phyloP scores from a whole-genome alignment of 495 filamentous ascomycete genomes.

The Hypoxylon fragiforme region DNA sequence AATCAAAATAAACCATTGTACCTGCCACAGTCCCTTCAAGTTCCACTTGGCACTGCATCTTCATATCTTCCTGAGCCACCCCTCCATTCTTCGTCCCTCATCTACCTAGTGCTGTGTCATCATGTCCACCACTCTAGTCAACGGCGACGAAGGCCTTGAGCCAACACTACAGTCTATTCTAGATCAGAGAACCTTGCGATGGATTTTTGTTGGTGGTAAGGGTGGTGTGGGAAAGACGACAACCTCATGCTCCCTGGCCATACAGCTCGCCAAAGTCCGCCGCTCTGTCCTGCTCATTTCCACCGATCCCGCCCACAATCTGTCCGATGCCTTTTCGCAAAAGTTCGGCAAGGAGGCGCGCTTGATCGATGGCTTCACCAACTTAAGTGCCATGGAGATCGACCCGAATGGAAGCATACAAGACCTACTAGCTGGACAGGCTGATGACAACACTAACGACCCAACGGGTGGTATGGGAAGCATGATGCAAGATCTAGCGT shows the following conservation, averaged over 20 bases:
- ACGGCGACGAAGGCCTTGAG: slow-evolving; percentile 76
- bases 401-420: slow-evolving; percentile 98
- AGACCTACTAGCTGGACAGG: slow-evolving; percentile 82
- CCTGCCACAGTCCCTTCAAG: too few species aligned
- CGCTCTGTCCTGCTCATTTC: slow-evolving; percentile 96
- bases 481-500: slow-evolving; percentile 70
- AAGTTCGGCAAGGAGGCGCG: slow-evolving; percentile 99
- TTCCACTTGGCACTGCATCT: too few species aligned
- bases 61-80: slow-evolving; percentile 22
- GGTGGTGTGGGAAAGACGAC: slow-evolving; percentile 99
- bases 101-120: slow-evolving; percentile 1
- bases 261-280: slow-evolving; percentile 95
- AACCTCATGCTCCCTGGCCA: slow-evolving; percentile 95
- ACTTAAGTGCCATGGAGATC: slow-evolving; percentile 98
- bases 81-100: not conserved
- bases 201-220: slow-evolving; percentile 99
- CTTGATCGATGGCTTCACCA: slow-evolving; percentile 86
- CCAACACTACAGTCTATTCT: slow-evolving; percentile 92
- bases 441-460: slow-evolving; percentile 68
- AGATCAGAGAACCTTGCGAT: slow-evolving; percentile 90
- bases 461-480: slow-evolving; percentile 59
- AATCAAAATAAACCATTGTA: too few species aligned
- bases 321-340: slow-evolving; percentile 96
- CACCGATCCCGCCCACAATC: slow-evolving; percentile 97
- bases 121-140: slow-evolving; percentile 68